These are phyloP conservation scores for Salvia miltiorrhiza DNA, from an alignment of 257 asterid species.

Conservation along the genomic window DNA sequence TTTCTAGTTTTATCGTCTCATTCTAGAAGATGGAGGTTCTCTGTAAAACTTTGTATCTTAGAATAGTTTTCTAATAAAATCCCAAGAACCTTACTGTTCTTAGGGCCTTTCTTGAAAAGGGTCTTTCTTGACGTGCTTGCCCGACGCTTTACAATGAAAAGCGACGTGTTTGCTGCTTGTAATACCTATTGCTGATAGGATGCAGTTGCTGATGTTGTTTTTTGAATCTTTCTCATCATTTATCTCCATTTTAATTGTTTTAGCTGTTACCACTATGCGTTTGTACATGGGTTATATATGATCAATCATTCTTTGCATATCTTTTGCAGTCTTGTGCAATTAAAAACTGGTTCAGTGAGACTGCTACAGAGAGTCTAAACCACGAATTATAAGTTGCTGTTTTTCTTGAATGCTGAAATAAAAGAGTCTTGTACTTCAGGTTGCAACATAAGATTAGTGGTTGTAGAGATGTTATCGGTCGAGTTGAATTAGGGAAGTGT, in stretches of 20 bases:
- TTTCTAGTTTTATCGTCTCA: background rate
- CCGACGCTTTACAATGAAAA: background rate
- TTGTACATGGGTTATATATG: background rate
- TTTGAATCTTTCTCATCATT: background rate
- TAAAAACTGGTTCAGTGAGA: background rate
- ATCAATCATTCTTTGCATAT: background rate
- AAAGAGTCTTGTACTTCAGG: background rate
- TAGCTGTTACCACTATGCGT: background rate
- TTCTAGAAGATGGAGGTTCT: background rate
- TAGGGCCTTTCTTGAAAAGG: slow-evolving; percentile 3
- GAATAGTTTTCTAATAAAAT: background rate
- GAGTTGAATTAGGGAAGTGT: background rate
- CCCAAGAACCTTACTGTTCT: background rate
- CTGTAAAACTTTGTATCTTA: background rate
- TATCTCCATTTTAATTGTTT: background rate
- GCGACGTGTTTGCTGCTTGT: background rate
- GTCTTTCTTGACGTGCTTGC: background rate
- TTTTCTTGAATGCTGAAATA: background rate
- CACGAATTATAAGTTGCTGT: background rate
- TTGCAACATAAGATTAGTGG: background rate
- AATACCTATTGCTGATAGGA: background rate
- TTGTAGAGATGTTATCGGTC: background rate
- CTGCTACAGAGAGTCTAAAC: background rate
- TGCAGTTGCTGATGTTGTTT: background rate
- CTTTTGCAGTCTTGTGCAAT: background rate